Percentiles rank a stretch among this genome's conserved stretches.
phyloP scores from a whole-genome alignment of 306 rosid genomes.

The Boehmeria nivea region DNA sequence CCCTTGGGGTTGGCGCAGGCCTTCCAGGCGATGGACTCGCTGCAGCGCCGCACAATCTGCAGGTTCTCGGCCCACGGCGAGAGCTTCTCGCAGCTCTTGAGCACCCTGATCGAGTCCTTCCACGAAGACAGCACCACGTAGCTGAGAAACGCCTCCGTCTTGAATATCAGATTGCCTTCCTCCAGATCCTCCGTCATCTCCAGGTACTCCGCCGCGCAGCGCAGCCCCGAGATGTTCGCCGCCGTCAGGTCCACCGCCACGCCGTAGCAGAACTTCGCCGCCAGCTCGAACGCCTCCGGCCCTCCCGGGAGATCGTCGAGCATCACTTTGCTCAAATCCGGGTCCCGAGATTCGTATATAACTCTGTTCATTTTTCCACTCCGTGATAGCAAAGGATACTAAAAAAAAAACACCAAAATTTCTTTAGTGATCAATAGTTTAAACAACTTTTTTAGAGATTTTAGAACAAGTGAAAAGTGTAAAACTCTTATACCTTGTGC shows the following conservation, averaged over 20 bases:
- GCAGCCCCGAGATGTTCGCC: conserved; percentile 84
- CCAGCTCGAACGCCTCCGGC: conserved; percentile 78
- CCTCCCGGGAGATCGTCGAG: conserved; percentile 94
- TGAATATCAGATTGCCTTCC: conserved; percentile 95
- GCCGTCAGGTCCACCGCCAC: conserved; percentile 91
- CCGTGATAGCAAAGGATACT: conserved; percentile 88
- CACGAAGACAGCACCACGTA: conserved; percentile 94
- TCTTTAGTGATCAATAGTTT: neutral
- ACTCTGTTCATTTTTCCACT: conserved; percentile 89
- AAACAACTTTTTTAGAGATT: neutral
- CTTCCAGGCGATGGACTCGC: conserved; percentile 98
- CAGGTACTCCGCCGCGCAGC: conserved; percentile 91
- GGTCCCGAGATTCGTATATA: conserved; percentile 60
- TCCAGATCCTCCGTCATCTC: conserved; percentile 98
- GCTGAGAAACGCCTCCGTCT: conserved; percentile 95
- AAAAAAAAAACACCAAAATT: neutral
- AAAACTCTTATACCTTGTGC: conserved; percentile 66
- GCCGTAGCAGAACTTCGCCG: conserved; percentile 91
- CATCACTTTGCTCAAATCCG: conserved; percentile 55
- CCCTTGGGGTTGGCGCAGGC: conserved; percentile 99
- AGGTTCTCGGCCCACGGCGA: conserved; percentile 96
- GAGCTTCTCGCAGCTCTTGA: conserved; percentile 91
- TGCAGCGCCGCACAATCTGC: conserved; percentile 87
- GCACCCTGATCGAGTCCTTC: conserved; percentile 88
- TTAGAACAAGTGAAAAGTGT: no score